Evolutionary conservation across 805 yeast genomes (phyloP).

Genomic region (Candida easanensis): DNA sequence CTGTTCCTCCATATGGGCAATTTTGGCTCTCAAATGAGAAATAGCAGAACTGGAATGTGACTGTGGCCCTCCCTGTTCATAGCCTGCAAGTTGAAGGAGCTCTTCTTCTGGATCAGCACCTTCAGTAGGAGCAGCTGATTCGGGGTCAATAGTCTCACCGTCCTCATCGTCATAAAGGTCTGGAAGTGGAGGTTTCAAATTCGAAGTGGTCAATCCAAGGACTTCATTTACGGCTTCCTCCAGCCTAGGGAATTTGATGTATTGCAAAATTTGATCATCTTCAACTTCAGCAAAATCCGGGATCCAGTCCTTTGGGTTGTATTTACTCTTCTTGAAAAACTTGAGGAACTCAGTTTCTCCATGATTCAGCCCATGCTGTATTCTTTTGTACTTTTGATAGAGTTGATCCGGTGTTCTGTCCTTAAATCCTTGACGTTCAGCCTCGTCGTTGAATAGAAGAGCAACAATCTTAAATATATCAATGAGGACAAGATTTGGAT

Average conservation of each 20-base stretch:
- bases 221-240: conserved; percentile 18
- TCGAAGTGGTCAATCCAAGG: conserved; percentile 8
- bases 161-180: conserved; percentile 8
- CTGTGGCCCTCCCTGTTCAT: conserved; percentile 1
- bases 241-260: conserved; percentile 17
- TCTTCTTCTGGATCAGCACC: conserved; percentile 20
- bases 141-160: conserved; percentile 4
- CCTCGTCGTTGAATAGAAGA: conserved; percentile 23
- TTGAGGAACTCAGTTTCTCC: conserved; percentile 23
- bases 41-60: not conserved
- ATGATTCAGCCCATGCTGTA: conserved; percentile 26
- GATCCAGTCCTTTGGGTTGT: conserved; percentile 25
- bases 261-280: conserved; percentile 12
- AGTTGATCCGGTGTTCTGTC: conserved; percentile 27
- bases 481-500: conserved; percentile 22
- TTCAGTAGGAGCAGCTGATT: not conserved
- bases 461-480: conserved; percentile 26
- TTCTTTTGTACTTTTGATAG: conserved; percentile 28
- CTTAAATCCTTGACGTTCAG: conserved; percentile 22
- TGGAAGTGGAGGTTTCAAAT: conserved; percentile 9
- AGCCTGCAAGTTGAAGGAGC: conserved; percentile 20
- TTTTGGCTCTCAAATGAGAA: not conserved
- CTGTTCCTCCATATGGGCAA: conserved; percentile 12
- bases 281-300: conserved; percentile 17
- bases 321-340: conserved; percentile 19